Evolutionary conservation across 805 yeast genomes (phyloP).

Genomic region (Metschnikowia lochheadii): DNA sequence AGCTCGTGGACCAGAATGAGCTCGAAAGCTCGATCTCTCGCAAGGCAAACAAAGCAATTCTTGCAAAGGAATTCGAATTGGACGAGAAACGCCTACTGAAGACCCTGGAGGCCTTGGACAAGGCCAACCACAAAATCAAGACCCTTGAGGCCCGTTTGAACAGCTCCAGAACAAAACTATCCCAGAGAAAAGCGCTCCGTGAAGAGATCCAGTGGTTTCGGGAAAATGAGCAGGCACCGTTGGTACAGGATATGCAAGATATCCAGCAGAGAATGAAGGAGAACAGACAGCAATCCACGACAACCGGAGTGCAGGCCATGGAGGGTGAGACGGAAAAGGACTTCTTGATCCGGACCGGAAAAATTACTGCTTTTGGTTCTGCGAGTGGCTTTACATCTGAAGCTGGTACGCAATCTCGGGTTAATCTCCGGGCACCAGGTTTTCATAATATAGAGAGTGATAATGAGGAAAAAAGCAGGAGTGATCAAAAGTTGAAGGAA

Average conservation of each 20-base stretch:
- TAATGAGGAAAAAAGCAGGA: not conserved
- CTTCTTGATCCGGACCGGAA: conserved; percentile 80
- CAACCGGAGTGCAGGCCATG: conserved; percentile 13
- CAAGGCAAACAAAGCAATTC: conserved; percentile 61
- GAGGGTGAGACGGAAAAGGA: conserved; percentile 74
- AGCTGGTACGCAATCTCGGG: conserved; percentile 31
- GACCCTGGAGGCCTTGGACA: conserved; percentile 46
- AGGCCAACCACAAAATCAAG: conserved; percentile 40
- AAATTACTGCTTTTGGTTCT: conserved; percentile 89
- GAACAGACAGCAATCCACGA: conserved; percentile 37
- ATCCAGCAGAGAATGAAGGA: conserved; percentile 34
- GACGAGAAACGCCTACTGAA: conserved; percentile 76
- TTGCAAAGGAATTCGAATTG: conserved; percentile 60
- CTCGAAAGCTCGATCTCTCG: conserved; percentile 71
- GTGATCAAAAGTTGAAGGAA: not conserved
- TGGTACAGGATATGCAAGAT: conserved; percentile 61
- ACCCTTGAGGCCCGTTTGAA: conserved; percentile 46
- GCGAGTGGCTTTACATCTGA: conserved; percentile 46
- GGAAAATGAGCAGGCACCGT: conserved; percentile 47
- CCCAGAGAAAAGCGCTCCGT: conserved; percentile 52
- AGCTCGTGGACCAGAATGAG: conserved; percentile 71
- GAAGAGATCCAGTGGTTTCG: conserved; percentile 52
- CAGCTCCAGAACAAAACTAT: conserved; percentile 57
- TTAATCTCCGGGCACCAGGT: conserved; percentile 49
- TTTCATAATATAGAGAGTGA: conserved; percentile 19